A percentile compares a stretch with the other conserved stretches of the same genome.
These are phyloP conservation scores for Backusella macrospora DNA, from an alignment of 192 early-diverging fungal species.

Conservation along the genomic window DNA sequence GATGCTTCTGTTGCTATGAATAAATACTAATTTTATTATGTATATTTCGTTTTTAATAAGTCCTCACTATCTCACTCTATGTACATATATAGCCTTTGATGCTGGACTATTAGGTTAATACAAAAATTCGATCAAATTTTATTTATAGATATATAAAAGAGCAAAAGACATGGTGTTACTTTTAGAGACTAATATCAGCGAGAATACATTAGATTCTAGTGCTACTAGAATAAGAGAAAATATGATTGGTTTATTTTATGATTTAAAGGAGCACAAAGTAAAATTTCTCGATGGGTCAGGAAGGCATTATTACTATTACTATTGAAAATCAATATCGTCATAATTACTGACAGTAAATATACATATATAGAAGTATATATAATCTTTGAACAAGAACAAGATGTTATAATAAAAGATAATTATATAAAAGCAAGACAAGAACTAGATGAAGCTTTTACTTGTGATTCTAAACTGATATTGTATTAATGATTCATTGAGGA, in stretches of 20 bases:
- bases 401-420: no score
- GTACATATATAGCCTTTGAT: conserved; percentile 50
- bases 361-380: no score
- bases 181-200: no score
- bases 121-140: background rate
- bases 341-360: no score
- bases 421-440: no score
- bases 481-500: no score
- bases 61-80: no score
- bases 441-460: no score
- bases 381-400: no score
- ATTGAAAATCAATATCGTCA: no score
- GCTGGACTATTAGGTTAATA: conserved; percentile 61
- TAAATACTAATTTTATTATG: background rate
- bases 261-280: conserved; percentile 56
- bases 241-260: conserved; percentile 78
- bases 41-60: conserved; percentile 13
- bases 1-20: conserved; percentile 63
- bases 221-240: conserved; percentile 80
- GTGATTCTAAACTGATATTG: no score
- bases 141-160: conserved; percentile 30
- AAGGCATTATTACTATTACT: conserved; percentile 27
- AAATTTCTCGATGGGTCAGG: conserved; percentile 62
- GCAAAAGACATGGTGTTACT: no score
- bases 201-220: conserved; percentile 47